phyloP scores from a whole-genome alignment of 2,329 filamentous ascomycete genomes.

The Cladorrhinum sp. region DNA sequence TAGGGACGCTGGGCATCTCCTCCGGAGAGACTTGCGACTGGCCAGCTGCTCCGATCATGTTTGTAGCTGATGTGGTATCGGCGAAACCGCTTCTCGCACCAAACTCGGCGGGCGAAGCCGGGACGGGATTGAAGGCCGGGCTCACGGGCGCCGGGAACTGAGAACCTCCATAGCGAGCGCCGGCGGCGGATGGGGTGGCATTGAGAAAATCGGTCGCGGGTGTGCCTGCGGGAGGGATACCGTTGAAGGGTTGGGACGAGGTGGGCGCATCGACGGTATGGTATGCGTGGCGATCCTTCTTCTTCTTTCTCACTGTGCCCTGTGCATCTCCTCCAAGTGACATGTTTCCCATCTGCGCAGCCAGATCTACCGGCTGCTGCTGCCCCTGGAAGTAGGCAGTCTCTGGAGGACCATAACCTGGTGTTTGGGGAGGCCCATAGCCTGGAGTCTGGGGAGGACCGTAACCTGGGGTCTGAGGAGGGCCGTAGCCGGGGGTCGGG shows the following conservation, averaged over 20 bases:
- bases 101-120: constrained; percentile 45
- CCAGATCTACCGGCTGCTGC: constrained; percentile 42
- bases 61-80: constrained; percentile 39
- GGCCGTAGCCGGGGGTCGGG: neutral
- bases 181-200: constrained; percentile 44
- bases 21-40: constrained; percentile 82
- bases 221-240: constrained; percentile 57
- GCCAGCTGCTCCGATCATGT: constrained; percentile 57
- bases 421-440: constrained; percentile 19
- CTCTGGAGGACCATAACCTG: constrained; percentile 33
- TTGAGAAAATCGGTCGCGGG: constrained; percentile 59
- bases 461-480: constrained; percentile 31
- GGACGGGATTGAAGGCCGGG: constrained; percentile 48
- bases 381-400: constrained; percentile 33
- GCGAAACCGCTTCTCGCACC: constrained; percentile 40
- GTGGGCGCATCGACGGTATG: constrained; percentile 75
- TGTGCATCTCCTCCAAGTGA: constrained; percentile 52
- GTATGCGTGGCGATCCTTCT: constrained; percentile 93
- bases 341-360: constrained; percentile 76
- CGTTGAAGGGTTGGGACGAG: constrained; percentile 67
- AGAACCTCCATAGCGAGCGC: constrained; percentile 46
- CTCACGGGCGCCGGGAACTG: constrained; percentile 62
- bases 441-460: constrained; percentile 26
- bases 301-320: constrained; percentile 62
- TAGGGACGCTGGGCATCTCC: constrained; percentile 86